Conservation (phyloP, 345 rosid species). For the Lagerstroemia speciosa region DNA sequence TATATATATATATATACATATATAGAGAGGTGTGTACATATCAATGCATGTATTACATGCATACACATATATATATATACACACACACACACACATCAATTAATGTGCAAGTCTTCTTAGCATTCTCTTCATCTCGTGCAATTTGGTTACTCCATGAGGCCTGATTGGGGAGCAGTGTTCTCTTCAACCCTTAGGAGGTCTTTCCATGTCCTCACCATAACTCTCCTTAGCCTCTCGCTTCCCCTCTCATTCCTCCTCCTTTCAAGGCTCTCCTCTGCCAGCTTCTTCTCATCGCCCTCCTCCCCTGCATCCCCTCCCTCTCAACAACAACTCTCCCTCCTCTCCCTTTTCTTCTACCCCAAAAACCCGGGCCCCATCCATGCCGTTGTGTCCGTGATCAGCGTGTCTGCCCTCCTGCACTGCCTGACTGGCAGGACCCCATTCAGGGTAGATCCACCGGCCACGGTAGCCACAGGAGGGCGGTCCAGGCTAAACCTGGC, state of each 20-base stretch:
- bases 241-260: conserved; percentile 26
- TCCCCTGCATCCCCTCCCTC: background rate
- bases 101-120: background rate
- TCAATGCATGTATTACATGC: background rate
- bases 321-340: background rate
- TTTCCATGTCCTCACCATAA: conserved; percentile 16
- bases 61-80: background rate
- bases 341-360: conserved; percentile 11
- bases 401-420: conserved; percentile 15
- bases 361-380: conserved; percentile 14
- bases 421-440: conserved; percentile 8
- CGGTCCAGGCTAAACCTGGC: conserved; percentile 4
- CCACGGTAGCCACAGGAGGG: background rate
- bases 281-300: background rate
- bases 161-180: background rate
- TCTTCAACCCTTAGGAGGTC: conserved; percentile 8
- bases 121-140: background rate
- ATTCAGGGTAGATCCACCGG: background rate
- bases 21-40: no score
- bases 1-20: no score
- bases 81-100: no score
- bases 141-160: background rate
- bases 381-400: conserved; percentile 3
- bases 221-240: conserved; percentile 21
- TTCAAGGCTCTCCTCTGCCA: conserved; percentile 17